Evolutionary conservation across 306 rosid species (phyloP).

Genomic region (Malus fusca): DNA sequence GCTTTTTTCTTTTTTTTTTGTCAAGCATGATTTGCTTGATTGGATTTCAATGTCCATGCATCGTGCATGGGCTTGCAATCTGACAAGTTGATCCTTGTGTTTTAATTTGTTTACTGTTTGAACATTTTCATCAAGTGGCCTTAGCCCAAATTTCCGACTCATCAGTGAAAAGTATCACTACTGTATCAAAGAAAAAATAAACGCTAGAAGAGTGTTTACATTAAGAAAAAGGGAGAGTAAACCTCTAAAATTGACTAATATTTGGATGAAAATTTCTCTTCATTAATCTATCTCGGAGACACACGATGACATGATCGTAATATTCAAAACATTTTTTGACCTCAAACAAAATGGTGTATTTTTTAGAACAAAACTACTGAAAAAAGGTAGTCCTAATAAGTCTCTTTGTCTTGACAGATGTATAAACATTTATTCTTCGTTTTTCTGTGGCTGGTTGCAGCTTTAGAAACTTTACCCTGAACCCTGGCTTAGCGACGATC

Average conservation of each 20-base stretch:
- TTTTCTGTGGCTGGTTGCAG: background rate
- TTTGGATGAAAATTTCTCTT: background rate
- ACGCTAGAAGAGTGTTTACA: background rate
- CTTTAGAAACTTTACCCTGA: background rate
- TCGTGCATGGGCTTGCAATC: background rate
- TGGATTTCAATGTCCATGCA: background rate
- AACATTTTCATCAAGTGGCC: background rate
- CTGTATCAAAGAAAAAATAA: background rate
- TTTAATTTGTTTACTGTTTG: background rate
- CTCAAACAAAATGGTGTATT: background rate
- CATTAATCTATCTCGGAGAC: background rate
- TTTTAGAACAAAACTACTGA: too few species aligned
- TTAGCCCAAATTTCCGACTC: background rate
- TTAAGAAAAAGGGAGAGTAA: background rate
- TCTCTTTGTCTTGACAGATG: too few species aligned
- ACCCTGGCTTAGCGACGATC: background rate
- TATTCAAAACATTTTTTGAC: background rate
- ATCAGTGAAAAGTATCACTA: background rate
- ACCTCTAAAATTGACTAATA: too few species aligned
- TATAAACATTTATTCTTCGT: background rate
- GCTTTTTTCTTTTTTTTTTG: too few species aligned
- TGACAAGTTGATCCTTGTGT: background rate
- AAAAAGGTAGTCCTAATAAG: too few species aligned
- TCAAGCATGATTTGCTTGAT: background rate
- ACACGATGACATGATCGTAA: background rate